These are phyloP conservation scores for Begonia fuchsioides DNA, from an alignment of 306 rosid species.

Conservation along the genomic window DNA sequence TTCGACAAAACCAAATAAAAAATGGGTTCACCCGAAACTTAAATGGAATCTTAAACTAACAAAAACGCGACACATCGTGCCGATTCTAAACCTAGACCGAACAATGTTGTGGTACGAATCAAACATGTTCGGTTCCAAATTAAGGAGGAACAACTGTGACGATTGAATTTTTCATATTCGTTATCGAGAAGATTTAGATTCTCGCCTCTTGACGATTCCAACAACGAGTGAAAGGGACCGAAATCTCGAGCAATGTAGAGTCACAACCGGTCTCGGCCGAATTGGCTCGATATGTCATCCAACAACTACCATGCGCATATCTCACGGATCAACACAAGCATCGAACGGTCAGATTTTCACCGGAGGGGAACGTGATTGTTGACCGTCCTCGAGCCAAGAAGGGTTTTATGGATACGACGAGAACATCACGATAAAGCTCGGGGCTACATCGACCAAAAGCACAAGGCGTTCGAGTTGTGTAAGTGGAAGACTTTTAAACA, in stretches of 20 bases:
- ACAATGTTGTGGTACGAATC: too few relatives aligned
- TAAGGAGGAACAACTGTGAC: too few relatives aligned
- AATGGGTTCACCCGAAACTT: too few relatives aligned
- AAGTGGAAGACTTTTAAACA: conserved; percentile 21
- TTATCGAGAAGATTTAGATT: conserved; percentile 20
- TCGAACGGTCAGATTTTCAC: conserved; percentile 17
- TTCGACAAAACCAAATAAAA: too few relatives aligned
- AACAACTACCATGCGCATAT: conserved; percentile 20
- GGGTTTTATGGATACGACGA: conserved; percentile 17
- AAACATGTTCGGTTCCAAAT: too few relatives aligned
- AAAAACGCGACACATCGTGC: too few relatives aligned
- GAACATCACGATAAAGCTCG: conserved; percentile 9
- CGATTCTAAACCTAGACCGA: too few relatives aligned
- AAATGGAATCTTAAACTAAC: too few relatives aligned
- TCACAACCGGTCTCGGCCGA: conserved; percentile 7
- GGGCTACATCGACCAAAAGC: conserved; percentile 10
- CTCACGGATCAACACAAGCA: not conserved
- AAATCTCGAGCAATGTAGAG: conserved; percentile 4
- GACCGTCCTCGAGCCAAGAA: conserved; percentile 11
- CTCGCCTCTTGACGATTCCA: conserved; percentile 4
- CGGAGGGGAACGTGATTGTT: conserved; percentile 5
- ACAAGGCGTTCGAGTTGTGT: conserved; percentile 14
- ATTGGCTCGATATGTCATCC: conserved; percentile 3
- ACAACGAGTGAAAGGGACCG: not conserved
- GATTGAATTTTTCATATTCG: too few relatives aligned